Evolutionary conservation across 257 asterid genomes (phyloP).

Genomic region (Solanum pinnatisectum): DNA sequence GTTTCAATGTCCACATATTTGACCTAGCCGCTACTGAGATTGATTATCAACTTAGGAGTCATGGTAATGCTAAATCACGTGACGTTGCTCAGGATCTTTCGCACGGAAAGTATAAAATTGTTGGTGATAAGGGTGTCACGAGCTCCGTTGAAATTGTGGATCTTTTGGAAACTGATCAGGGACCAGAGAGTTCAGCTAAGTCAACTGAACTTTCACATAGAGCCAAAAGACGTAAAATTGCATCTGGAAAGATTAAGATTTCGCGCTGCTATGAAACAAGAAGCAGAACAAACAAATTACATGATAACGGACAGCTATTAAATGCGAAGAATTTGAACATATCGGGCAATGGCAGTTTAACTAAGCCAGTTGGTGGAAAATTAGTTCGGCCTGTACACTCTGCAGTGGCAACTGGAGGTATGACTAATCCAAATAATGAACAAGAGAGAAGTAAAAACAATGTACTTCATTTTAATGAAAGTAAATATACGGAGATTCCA

Average conservation of each 20-base stretch:
- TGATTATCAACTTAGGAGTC: neutral
- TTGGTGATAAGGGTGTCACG: neutral
- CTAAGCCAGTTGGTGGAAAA: neutral
- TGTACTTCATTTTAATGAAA: neutral
- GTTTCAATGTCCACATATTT: slow-evolving; percentile 2
- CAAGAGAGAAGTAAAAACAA: neutral
- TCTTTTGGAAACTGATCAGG: neutral
- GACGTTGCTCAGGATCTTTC: neutral
- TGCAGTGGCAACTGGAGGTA: neutral
- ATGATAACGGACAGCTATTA: neutral
- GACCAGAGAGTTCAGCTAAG: neutral
- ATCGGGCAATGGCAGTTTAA: neutral
- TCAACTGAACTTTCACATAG: neutral
- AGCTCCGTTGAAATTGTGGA: neutral
- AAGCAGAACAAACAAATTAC: neutral
- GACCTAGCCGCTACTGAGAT: slow-evolving; percentile 6
- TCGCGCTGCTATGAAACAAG: neutral
- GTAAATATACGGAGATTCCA: neutral
- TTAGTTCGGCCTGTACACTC: neutral
- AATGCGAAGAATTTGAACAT: neutral
- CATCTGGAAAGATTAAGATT: neutral
- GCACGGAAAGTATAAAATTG: neutral
- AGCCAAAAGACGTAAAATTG: neutral
- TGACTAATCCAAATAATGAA: neutral
- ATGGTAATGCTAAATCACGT: neutral